phyloP scores from a whole-genome alignment of 805 yeast species.

The Sugiyamaella floridensis region DNA sequence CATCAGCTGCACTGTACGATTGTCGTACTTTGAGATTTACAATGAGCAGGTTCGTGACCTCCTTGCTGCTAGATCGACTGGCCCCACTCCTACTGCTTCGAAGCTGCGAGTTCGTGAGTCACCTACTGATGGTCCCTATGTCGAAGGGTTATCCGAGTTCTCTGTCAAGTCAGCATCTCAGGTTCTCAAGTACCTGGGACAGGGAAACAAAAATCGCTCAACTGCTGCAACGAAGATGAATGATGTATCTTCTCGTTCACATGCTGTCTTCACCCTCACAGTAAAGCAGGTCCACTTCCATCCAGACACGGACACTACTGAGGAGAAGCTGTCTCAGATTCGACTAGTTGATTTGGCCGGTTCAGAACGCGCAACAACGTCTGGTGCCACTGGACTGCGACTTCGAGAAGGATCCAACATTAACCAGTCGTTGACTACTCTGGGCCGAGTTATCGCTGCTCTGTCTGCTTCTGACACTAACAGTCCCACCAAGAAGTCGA shows the following conservation, averaged over 20 bases:
- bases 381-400: slow-evolving; percentile 51
- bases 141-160: slow-evolving; percentile 56
- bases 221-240: slow-evolving; percentile 73
- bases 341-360: slow-evolving; percentile 79
- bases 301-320: slow-evolving; percentile 28
- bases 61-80: slow-evolving; percentile 26
- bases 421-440: slow-evolving; percentile 68
- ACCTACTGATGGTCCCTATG: slow-evolving; percentile 61
- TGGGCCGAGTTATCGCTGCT: slow-evolving; percentile 60
- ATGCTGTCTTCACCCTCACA: slow-evolving; percentile 63
- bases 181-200: slow-evolving; percentile 39
- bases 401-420: slow-evolving; percentile 71
- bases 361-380: slow-evolving; percentile 60
- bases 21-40: slow-evolving; percentile 69
- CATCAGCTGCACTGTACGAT: slow-evolving; percentile 38
- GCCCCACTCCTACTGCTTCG: not conserved
- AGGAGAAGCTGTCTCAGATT: slow-evolving; percentile 51
- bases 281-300: slow-evolving; percentile 49
- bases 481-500: slow-evolving; percentile 4
- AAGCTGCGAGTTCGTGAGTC: slow-evolving; percentile 56
- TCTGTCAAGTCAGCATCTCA: slow-evolving; percentile 43
- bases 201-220: slow-evolving; percentile 52
- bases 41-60: slow-evolving; percentile 71
- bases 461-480: slow-evolving; percentile 35
- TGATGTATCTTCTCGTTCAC: slow-evolving; percentile 68